These are phyloP conservation scores for Claviceps sp. DNA, from an alignment of 2,329 filamentous ascomycete species.

Conservation along the genomic window DNA sequence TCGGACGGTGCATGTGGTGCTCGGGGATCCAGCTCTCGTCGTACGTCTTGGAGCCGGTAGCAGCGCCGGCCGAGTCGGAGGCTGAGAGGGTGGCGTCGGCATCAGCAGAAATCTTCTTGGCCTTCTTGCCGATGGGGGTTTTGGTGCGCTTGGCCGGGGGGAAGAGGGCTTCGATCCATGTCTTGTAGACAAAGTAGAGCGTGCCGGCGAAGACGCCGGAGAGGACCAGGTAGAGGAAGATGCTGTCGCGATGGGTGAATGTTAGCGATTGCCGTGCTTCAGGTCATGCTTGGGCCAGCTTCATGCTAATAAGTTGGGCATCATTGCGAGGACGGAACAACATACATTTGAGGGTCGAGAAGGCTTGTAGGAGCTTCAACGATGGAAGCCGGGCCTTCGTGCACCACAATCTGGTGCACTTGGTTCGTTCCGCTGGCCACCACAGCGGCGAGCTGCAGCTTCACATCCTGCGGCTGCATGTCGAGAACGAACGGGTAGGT, in stretches of 20 bases:
- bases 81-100: slow-evolving; percentile 49
- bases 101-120: slow-evolving; percentile 53
- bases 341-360: slow-evolving; percentile 91
- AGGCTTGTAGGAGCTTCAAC: slow-evolving; percentile 86
- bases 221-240: slow-evolving; percentile 95
- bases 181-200: slow-evolving; percentile 94
- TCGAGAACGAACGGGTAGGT: slow-evolving; percentile 81
- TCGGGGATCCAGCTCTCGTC: slow-evolving; percentile 91
- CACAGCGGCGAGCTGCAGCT: slow-evolving; percentile 63
- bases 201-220: slow-evolving; percentile 63
- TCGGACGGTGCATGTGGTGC: slow-evolving; percentile 76
- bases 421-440: slow-evolving; percentile 52
- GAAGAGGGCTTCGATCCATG: slow-evolving; percentile 93
- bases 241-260: slow-evolving; percentile 35
- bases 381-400: slow-evolving; percentile 70
- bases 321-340: slow-evolving; percentile 5
- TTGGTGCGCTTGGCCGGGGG: slow-evolving; percentile 69
- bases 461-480: slow-evolving; percentile 83
- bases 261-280: not conserved
- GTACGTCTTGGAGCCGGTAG: slow-evolving; percentile 59
- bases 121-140: slow-evolving; percentile 36
- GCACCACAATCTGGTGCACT: slow-evolving; percentile 65
- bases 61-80: slow-evolving; percentile 55
- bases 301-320: no score
- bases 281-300: not conserved